Evolutionary conservation across 192 early-diverging fungal genomes (phyloP).

Genomic region (Linderina pennispora): DNA sequence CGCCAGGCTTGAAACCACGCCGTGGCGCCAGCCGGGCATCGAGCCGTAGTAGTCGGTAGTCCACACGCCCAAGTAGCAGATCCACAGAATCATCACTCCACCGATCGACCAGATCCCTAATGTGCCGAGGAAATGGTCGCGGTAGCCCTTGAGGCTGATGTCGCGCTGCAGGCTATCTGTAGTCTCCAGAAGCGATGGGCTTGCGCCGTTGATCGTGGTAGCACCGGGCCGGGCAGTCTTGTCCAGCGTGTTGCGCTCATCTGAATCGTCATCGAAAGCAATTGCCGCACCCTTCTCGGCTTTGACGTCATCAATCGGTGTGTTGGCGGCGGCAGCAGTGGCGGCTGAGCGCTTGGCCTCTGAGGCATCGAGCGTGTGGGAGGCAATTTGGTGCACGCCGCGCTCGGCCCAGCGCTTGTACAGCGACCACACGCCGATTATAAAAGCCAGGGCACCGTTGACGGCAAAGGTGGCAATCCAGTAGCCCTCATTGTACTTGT

Average conservation of each 20-base stretch:
- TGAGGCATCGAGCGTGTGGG: not conserved
- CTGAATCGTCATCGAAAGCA: not conserved
- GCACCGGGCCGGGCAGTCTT: no score
- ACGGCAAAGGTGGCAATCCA: conserved; percentile 44
- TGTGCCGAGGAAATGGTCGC: conserved; percentile 33
- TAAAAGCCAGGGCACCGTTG: conserved; percentile 25
- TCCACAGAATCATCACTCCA: conserved; percentile 26
- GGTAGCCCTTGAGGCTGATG: conserved; percentile 29
- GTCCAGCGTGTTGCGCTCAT: not conserved
- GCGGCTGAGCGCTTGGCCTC: not conserved
- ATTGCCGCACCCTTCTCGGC: no score
- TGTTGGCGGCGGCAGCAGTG: not conserved
- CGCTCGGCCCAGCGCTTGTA: conserved; percentile 38
- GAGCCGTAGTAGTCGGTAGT: conserved; percentile 52
- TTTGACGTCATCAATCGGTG: conserved; percentile 1
- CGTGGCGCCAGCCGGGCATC: conserved; percentile 28
- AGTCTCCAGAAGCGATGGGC: not conserved
- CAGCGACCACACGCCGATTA: conserved; percentile 37
- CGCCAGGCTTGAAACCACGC: conserved; percentile 52
- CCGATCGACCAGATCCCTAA: conserved; percentile 27
- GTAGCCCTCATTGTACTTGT: conserved; percentile 30
- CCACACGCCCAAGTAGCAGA: conserved; percentile 36
- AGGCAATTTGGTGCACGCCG: conserved; percentile 2
- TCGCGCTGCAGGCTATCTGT: not conserved
- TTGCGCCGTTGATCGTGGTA: not conserved